Conservation (phyloP, 768 basidiomycete species). For the Boletus edulis region DNA sequence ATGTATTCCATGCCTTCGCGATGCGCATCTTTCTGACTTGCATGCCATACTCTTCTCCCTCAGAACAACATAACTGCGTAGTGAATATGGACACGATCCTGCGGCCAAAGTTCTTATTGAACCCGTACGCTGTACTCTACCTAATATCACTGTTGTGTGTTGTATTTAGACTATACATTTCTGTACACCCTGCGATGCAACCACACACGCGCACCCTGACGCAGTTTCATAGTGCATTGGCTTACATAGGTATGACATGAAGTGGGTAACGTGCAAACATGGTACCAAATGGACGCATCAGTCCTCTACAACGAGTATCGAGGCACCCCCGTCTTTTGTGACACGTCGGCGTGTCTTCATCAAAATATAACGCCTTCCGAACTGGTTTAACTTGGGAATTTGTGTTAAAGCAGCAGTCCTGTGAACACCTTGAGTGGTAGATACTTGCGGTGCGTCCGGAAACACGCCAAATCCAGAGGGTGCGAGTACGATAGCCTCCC, state of each 20-base stretch:
- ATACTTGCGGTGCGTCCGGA: slow-evolving; percentile 13
- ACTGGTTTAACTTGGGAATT: slow-evolving; percentile 38
- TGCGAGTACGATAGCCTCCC: slow-evolving; percentile 66
- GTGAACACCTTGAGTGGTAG: slow-evolving; percentile 1
- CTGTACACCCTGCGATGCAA: background rate
- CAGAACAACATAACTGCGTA: slow-evolving; percentile 3
- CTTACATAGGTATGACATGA: background rate
- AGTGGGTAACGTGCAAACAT: background rate
- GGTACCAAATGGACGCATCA: background rate
- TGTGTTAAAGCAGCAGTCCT: slow-evolving; percentile 4
- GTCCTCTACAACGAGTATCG: slow-evolving; percentile 41
- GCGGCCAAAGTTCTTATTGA: slow-evolving; percentile 4
- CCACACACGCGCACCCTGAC: no score
- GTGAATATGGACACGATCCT: slow-evolving; percentile 14
- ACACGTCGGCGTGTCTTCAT: slow-evolving; percentile 62
- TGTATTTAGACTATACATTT: slow-evolving; percentile 9
- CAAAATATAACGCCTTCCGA: slow-evolving; percentile 58
- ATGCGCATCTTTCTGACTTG: slow-evolving; percentile 12
- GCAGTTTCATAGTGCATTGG: no score
- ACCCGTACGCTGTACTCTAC: slow-evolving; percentile 16
- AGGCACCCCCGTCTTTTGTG: slow-evolving; percentile 64
- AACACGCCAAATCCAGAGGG: slow-evolving; percentile 58
- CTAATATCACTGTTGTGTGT: slow-evolving; percentile 13
- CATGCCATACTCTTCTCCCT: slow-evolving; percentile 11
- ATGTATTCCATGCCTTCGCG: background rate